Evolutionary conservation across 1,284 basidiomycete genomes (phyloP).

Genomic region (Ustilago hordei): DNA sequence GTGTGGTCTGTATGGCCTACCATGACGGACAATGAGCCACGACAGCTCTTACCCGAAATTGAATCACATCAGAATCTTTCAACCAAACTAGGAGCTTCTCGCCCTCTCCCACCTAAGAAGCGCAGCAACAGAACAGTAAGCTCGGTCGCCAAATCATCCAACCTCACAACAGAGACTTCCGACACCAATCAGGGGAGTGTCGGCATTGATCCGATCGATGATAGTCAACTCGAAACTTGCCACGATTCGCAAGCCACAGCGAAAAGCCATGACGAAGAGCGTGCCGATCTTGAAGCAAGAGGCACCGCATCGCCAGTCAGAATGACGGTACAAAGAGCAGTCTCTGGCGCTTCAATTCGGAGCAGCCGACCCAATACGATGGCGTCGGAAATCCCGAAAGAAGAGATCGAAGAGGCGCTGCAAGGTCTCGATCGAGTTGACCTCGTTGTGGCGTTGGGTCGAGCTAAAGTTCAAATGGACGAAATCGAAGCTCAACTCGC

Average conservation of each 20-base stretch:
- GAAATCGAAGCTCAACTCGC: slow-evolving; percentile 52
- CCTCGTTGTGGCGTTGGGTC: slow-evolving; percentile 54
- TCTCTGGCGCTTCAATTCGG: slow-evolving; percentile 30
- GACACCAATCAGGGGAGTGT: background rate
- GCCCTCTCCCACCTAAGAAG: slow-evolving; percentile 40
- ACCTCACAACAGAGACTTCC: background rate
- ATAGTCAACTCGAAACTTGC: slow-evolving; percentile 6
- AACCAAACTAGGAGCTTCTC: slow-evolving; percentile 30
- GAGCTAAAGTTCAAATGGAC: slow-evolving; percentile 64
- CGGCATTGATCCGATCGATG: background rate
- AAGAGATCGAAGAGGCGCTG: slow-evolving; percentile 60
- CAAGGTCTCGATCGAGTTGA: slow-evolving; percentile 52
- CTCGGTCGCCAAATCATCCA: slow-evolving; percentile 10
- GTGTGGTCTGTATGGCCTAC: background rate
- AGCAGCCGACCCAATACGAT: slow-evolving; percentile 23
- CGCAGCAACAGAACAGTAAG: slow-evolving; percentile 18
- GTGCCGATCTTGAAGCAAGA: slow-evolving; percentile 30
- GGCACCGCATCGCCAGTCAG: slow-evolving; percentile 35
- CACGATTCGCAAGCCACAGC: slow-evolving; percentile 29
- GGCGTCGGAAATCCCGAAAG: slow-evolving; percentile 49
- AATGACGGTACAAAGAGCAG: slow-evolving; percentile 26
- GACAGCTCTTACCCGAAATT: slow-evolving; percentile 39
- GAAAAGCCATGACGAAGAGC: slow-evolving; percentile 14
- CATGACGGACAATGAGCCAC: slow-evolving; percentile 41
- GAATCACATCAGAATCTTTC: slow-evolving; percentile 50